Evolutionary conservation across 768 basidiomycete genomes (phyloP), one percentile per base, ranked within the genome.

Genomic region (Psilocybe sp.): DNA sequence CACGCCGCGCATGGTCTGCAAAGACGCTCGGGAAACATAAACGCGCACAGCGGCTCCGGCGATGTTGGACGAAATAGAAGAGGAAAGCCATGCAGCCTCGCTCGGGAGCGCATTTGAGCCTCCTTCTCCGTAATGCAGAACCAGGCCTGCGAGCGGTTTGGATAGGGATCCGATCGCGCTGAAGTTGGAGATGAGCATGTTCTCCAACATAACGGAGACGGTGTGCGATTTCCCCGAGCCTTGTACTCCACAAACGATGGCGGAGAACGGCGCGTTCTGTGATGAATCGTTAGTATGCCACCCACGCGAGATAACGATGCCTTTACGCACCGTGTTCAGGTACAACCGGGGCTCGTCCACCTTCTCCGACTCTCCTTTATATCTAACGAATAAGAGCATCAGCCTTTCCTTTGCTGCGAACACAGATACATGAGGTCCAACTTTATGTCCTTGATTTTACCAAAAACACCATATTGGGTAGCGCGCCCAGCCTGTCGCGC

Each of bases 141-240:
- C 80, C 0, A 89, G 70, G 0, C 85, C 87, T 4, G 73, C 71
- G 0, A 89, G 72, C 0, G 85, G 68, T 51, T 79, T 81, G 20
- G 75, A 61, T 7, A 84, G 62, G 0, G 60, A 62, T 0, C 88
- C 87, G 14, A 81, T 77, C 0, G 72, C 55, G 2, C 71, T 57
- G 49, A 75, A 74, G 12, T 69, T 65, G 0, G 82, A 55, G n/a
- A 89, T 77, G 7, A 89, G 69, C 81, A 88, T 85, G 51, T 73
- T 83, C 60, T 89, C 88, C 0, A 89, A 60, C 5, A 89, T 69
- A 0, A 84, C 77, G 0, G 86, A 81, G 1, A 87, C 79, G 0
- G 84, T 87, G 44, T 89, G 87, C 0, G 85, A 87, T 58, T 89
- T 89, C 8, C 87, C 87, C 0, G 86, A 83, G 0, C 87, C 76